A percentile compares a stretch with the other conserved stretches of the same genome.
These are phyloP conservation scores for Linnemannia exigua DNA, from an alignment of 192 early-diverging fungal genomes.

Conservation along the genomic window DNA sequence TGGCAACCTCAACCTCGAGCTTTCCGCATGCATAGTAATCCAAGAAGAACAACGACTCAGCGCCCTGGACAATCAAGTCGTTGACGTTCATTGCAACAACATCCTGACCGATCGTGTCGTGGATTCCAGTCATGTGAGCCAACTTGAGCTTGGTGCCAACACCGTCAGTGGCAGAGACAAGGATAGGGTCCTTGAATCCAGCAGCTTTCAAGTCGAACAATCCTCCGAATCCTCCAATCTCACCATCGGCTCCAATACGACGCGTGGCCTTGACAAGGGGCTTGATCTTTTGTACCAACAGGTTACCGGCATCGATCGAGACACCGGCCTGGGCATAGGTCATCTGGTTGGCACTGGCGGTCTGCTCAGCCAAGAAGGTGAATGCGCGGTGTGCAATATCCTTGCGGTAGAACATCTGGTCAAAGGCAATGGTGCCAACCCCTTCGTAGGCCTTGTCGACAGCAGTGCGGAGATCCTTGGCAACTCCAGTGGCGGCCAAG, in stretches of 20 bases:
- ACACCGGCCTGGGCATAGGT: constrained; percentile 98
- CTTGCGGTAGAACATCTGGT: constrained; percentile 88
- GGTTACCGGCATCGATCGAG: constrained; percentile 95
- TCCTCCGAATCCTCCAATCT: constrained; percentile 99
- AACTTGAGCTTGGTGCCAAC: constrained; percentile 99
- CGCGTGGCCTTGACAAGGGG: constrained; percentile 93
- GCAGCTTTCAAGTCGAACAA: constrained; percentile 96
- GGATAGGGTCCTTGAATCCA: constrained; percentile 92
- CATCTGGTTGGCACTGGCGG: constrained; percentile 60
- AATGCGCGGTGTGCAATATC: constrained; percentile 91
- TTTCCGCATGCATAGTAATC: constrained; percentile 98
- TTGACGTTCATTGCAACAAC: constrained; percentile 99
- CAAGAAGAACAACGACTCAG: constrained; percentile 98
- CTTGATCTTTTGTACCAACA: constrained; percentile 96
- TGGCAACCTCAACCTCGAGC: constrained; percentile 92
- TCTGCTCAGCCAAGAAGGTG: constrained; percentile 50
- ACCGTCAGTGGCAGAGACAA: constrained; percentile 98
- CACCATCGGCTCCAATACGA: constrained; percentile 94
- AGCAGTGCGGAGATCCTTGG: constrained; percentile 79
- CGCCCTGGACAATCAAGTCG: constrained; percentile 98
- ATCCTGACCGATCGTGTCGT: constrained; percentile 97
- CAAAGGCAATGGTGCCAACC: constrained; percentile 81
- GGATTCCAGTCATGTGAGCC: constrained; percentile 87
- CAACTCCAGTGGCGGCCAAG: constrained; percentile 90
- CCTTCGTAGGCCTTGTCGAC: constrained; percentile 83